Evolutionary conservation across 345 rosid genomes (phyloP).

Genomic region (Viola odorata): DNA sequence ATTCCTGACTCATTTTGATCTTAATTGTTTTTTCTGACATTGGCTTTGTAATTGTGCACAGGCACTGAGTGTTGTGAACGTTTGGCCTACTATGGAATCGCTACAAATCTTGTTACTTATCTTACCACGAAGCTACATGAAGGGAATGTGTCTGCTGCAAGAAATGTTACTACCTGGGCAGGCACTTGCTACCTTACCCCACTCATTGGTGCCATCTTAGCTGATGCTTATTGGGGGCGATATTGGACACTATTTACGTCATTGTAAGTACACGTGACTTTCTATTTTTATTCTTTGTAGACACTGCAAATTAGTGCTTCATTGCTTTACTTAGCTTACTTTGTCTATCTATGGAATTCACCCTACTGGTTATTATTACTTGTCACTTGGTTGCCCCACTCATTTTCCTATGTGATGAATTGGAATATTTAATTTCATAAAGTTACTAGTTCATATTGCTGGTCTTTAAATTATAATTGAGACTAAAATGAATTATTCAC

Average conservation of each 20-base stretch:
- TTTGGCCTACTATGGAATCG: slow-evolving; percentile 88
- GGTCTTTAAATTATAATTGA: too few relatives aligned
- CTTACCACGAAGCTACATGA: slow-evolving; percentile 72
- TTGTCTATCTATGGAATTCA: neutral
- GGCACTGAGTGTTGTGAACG: slow-evolving; percentile 96
- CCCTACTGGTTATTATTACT: neutral
- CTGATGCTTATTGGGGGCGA: slow-evolving; percentile 98
- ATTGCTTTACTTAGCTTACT: neutral
- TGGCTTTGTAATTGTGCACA: slow-evolving; percentile 17
- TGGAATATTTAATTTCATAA: too few relatives aligned
- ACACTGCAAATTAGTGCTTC: too few relatives aligned
- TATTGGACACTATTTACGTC: slow-evolving; percentile 90
- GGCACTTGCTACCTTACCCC: slow-evolving; percentile 95
- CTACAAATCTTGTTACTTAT: slow-evolving; percentile 83
- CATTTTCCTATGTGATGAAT: too few relatives aligned
- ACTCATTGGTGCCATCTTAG: slow-evolving; percentile 79
- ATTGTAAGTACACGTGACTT: slow-evolving; percentile 34
- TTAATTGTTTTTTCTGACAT: slow-evolving; percentile 11
- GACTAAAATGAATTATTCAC: too few relatives aligned
- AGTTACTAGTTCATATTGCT: too few relatives aligned
- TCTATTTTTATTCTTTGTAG: neutral
- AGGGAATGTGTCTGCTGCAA: slow-evolving; percentile 85
- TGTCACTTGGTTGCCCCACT: neutral
- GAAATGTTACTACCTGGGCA: slow-evolving; percentile 80
- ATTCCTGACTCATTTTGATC: neutral